Base-by-base conservation (phyloP, 257 asterid genomes). In the Orobanche coerulescens region DNA sequence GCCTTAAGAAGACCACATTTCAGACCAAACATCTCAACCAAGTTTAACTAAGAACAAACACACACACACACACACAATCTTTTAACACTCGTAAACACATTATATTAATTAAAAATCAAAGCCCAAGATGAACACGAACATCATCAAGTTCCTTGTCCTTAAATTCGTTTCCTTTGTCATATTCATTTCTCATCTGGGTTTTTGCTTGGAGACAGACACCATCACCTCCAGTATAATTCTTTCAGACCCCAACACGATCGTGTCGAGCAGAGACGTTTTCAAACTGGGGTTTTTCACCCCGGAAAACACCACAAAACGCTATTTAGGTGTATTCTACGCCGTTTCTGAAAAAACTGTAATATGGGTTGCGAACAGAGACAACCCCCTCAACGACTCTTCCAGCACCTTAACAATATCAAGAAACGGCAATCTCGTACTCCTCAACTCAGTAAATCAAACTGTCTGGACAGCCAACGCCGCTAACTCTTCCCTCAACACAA, bases 351-450 rank as follows among this genome's bases (percentile, higher is more conserved):
- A 58, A 49, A 61, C 75, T 4, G 68, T 68, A 6, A 24, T 75
- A 19, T 79, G 81, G 84, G 53, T 79, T 3, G 81, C 81, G 48
- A 79, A 75, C 73, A 42, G 75, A 39, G 76, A 67, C 62, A 19
- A n/a, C 0, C 81, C 84, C 6, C 42, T 79, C 33, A 43, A 18
- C 1, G 75, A 67, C 48, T 61, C 73, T 0, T 70, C 81, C 63
- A 40, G 77, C 22, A 11, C 61, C 0, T 44, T 53, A 2, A 24
- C 65, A 6, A 12, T 79, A 1, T 50, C 73, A n/a, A 6, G 6
- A 11, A 52, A 58, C 58, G 79, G 79, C 39, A 54, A 79, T 26
- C 70, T 79, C 0, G 58, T 63, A n/a, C 79, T 79, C 56, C 1
- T 23, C 19, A 30, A 75, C 22, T 72, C 66, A 23, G 22, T 18